A percentile compares a stretch with the other conserved stretches of the same genome.
These are phyloP conservation scores for Medicago arabica DNA, from an alignment of 306 rosid species.

Conservation along the genomic window DNA sequence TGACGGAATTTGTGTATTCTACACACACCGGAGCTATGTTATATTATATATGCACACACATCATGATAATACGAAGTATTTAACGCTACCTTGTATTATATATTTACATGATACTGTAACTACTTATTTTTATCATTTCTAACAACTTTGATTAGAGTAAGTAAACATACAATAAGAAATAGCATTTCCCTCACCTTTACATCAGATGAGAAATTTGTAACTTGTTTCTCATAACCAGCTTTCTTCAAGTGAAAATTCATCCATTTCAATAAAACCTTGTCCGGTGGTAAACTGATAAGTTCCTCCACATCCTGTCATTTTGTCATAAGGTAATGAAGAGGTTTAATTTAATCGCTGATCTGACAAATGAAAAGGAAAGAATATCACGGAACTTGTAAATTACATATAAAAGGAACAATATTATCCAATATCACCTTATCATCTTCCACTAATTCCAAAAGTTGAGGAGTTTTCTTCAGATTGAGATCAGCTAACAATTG, in stretches of 20 bases:
- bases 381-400: slow-evolving; percentile 30
- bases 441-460: slow-evolving; percentile 94
- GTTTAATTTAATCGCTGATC: slow-evolving; percentile 7
- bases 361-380: slow-evolving; percentile 16
- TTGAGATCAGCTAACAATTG: slow-evolving; percentile 94
- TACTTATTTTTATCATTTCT: slow-evolving; percentile 4
- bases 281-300: slow-evolving; percentile 91
- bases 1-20: not conserved
- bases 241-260: slow-evolving; percentile 97
- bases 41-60: not conserved
- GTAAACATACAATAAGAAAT: slow-evolving; percentile 32
- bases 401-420: slow-evolving; percentile 23
- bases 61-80: no score
- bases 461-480: slow-evolving; percentile 99
- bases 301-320: slow-evolving; percentile 93
- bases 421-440: slow-evolving; percentile 66
- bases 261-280: slow-evolving; percentile 95
- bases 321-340: slow-evolving; percentile 29
- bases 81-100: not conserved
- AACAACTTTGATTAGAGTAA: slow-evolving; percentile 9
- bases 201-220: slow-evolving; percentile 95
- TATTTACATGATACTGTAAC: not conserved
- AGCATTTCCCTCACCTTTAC: slow-evolving; percentile 71
- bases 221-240: slow-evolving; percentile 92
- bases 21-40: not conserved